Evolutionary conservation across 495 filamentous ascomycete genomes (phyloP).

Genomic region (Penicillium goetzii): DNA sequence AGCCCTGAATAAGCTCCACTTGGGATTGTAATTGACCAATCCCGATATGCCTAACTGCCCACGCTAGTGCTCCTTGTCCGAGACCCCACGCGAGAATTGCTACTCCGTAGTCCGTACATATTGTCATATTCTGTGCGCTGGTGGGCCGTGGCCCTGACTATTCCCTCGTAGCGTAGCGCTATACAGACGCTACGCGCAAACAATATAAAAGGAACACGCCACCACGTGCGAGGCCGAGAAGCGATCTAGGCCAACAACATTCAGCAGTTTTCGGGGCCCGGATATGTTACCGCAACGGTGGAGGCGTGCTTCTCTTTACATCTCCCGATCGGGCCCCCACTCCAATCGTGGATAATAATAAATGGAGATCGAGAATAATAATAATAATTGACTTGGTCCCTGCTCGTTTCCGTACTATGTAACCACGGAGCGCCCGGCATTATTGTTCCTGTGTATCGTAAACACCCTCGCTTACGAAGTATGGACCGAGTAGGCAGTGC

Average conservation of each 20-base stretch:
- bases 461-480: neutral
- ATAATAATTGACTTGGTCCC: constrained; percentile 3
- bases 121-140: neutral
- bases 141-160: neutral
- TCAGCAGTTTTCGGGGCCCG: neutral
- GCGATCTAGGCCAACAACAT: neutral
- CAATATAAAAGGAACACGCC: neutral
- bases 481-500: neutral
- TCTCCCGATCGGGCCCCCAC: constrained; percentile 20
- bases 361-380: neutral
- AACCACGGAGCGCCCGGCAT: neutral
- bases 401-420: neutral
- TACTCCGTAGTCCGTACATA: too few species aligned
- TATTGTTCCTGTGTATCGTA: neutral
- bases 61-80: neutral
- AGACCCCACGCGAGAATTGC: neutral
- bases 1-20: constrained; percentile 5
- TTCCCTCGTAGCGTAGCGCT: neutral
- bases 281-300: constrained; percentile 14
- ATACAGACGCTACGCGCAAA: constrained; percentile 8
- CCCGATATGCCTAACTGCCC: neutral
- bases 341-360: neutral
- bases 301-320: constrained; percentile 9
- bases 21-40: neutral
- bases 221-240: neutral